Percentiles rank a stretch among this genome's conserved stretches.
Conservation (phyloP, 176 grass and related monocot genomes). For the Chloris gayana region DNA sequence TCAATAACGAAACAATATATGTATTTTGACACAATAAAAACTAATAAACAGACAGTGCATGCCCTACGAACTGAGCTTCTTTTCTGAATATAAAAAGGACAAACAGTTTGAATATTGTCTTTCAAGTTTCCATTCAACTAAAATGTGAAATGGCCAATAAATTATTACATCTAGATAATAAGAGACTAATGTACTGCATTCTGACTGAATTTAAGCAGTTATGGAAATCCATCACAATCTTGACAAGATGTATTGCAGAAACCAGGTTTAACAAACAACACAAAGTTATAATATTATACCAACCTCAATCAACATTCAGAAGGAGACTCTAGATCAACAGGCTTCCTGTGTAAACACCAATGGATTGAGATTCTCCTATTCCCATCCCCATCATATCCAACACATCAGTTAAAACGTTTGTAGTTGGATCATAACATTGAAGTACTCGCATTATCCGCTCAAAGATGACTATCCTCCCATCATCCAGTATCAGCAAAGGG, state of each 20-base stretch:
- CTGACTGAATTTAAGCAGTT: too few species aligned
- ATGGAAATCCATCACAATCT: too few species aligned
- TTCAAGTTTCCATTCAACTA: too few species aligned
- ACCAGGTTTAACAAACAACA: background rate
- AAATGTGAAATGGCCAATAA: too few species aligned
- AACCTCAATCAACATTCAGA: background rate
- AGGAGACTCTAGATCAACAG: background rate
- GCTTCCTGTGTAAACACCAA: constrained; percentile 4
- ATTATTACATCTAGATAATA: too few species aligned
- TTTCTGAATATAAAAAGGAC: too few species aligned
- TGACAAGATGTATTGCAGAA: background rate
- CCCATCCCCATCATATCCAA: background rate
- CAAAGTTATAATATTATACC: background rate
- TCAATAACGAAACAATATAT: too few species aligned
- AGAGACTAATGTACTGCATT: too few species aligned
- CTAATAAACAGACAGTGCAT: too few species aligned
- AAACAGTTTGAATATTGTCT: too few species aligned
- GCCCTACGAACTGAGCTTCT: too few species aligned
- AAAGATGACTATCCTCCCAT: background rate
- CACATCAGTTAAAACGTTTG: background rate
- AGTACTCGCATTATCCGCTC: background rate
- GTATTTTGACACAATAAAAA: too few species aligned
- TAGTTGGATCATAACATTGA: background rate
- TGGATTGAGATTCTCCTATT: background rate
- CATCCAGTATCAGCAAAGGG: background rate